Conservation (phyloP, 75 land plant genomes). For the Ceratopteris richardii region DNA sequence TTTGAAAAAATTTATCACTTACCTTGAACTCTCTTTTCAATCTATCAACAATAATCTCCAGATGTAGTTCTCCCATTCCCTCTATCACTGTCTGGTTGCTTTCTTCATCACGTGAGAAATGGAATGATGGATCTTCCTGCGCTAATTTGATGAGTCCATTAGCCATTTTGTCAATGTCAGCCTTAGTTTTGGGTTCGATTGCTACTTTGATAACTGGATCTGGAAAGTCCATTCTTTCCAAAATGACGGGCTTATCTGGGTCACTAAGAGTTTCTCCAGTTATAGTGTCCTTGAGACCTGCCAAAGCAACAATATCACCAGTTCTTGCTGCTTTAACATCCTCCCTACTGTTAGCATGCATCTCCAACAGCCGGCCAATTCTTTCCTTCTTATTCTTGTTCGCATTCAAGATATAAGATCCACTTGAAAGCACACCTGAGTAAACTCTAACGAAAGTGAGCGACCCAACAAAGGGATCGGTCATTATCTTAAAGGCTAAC, state of each 20-base stretch:
- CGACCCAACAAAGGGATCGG: conserved; percentile 88
- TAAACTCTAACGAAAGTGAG: conserved; percentile 88
- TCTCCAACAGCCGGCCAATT: conserved; percentile 88
- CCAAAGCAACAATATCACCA: conserved; percentile 93
- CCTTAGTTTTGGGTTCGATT: conserved; percentile 98
- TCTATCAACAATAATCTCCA: conserved; percentile 93
- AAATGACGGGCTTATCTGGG: conserved; percentile 72
- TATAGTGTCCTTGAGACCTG: conserved; percentile 95
- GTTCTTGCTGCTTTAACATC: conserved; percentile 72
- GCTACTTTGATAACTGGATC: conserved; percentile 98
- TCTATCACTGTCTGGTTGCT: conserved; percentile 92
- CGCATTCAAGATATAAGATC: conserved; percentile 85
- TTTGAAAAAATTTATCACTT: too few species aligned
- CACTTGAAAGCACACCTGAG: conserved; percentile 67
- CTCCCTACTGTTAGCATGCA: conserved; percentile 96
- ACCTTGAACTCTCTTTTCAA: conserved; percentile 96
- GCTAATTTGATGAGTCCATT: conserved; percentile 84
- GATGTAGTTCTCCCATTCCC: conserved; percentile 98
- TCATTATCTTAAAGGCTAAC: conserved; percentile 95
- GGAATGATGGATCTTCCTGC: conserved; percentile 97
- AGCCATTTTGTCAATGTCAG: conserved; percentile 90
- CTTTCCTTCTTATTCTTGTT: conserved; percentile 95
- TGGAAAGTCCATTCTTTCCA: conserved; percentile 97
- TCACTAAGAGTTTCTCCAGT: conserved; percentile 94
- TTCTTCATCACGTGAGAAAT: conserved; percentile 95